A percentile compares a stretch with the other conserved stretches of the same genome.
Conservation (phyloP, 73 alveolate genomes). For the Paramecium tetraurelia region DNA sequence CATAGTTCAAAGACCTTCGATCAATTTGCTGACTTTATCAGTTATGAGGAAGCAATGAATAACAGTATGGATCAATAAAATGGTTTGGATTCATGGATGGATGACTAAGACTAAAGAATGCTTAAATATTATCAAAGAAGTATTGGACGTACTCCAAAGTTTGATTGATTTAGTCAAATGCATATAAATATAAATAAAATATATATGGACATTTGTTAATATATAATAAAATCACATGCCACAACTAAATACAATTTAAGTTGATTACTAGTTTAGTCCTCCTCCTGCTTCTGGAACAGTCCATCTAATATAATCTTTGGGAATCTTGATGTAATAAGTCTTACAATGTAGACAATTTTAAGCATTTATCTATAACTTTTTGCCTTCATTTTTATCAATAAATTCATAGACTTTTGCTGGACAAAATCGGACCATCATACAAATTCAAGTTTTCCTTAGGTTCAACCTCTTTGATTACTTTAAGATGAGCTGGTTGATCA, state of each 20-base stretch:
- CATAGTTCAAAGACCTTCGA: conserved; percentile 16
- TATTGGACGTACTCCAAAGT: conserved; percentile 24
- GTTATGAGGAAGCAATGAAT: conserved; percentile 36
- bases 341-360: conserved; percentile 96
- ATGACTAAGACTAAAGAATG: conserved; percentile 37
- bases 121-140: conserved; percentile 52
- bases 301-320: conserved; percentile 90
- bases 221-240: conserved; percentile 20
- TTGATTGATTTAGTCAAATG: background rate
- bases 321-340: conserved; percentile 86
- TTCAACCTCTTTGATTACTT: conserved; percentile 73
- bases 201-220: background rate
- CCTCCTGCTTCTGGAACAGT: conserved; percentile 97
- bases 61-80: background rate
- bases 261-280: conserved; percentile 85
- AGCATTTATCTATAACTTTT: conserved; percentile 80
- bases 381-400: conserved; percentile 63
- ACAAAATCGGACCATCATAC: conserved; percentile 95
- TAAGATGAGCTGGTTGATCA: conserved; percentile 94
- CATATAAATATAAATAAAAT: background rate
- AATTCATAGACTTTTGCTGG: conserved; percentile 97
- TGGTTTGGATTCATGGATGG: conserved; percentile 60
- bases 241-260: background rate
- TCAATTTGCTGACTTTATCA: conserved; percentile 22
- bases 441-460: conserved; percentile 50